These are phyloP conservation scores for Suillus americanus DNA, from an alignment of 768 basidiomycete genomes.

Conservation along the genomic window DNA sequence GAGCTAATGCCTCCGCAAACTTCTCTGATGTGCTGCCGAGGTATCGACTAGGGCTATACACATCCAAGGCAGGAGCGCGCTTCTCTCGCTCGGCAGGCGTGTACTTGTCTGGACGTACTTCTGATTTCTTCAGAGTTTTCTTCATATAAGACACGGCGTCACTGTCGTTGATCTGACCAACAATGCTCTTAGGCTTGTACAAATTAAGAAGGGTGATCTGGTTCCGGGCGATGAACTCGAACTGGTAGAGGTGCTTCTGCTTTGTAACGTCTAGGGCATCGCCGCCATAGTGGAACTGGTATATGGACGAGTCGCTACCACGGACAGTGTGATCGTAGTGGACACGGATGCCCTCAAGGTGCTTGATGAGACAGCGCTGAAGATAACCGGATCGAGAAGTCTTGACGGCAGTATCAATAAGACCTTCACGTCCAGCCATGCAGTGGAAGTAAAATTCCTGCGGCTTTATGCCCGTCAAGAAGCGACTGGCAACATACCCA, in stretches of 20 bases:
- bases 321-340: constrained; percentile 99
- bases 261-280: constrained; percentile 96
- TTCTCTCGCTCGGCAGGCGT: constrained; percentile 53
- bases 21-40: constrained; percentile 91
- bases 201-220: constrained; percentile 73
- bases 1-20: constrained; percentile 78
- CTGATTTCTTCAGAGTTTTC: constrained; percentile 77
- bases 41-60: constrained; percentile 75
- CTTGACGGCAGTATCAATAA: constrained; percentile 99
- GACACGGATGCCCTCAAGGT: constrained; percentile 92
- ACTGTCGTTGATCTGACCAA: constrained; percentile 59
- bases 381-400: constrained; percentile 98
- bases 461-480: constrained; percentile 96
- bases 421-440: constrained; percentile 98
- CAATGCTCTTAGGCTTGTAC: constrained; percentile 60
- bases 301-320: constrained; percentile 88
- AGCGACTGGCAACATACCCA: constrained; percentile 96
- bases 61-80: constrained; percentile 70
- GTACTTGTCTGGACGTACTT: constrained; percentile 40
- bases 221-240: constrained; percentile 92
- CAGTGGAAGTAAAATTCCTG: constrained; percentile 99
- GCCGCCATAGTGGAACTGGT: constrained; percentile 97
- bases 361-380: constrained; percentile 97
- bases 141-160: constrained; percentile 83
- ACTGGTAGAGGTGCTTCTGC: constrained; percentile 92